Evolutionary conservation across 306 rosid genomes (phyloP).

Genomic region (Trifolium subterraneum): DNA sequence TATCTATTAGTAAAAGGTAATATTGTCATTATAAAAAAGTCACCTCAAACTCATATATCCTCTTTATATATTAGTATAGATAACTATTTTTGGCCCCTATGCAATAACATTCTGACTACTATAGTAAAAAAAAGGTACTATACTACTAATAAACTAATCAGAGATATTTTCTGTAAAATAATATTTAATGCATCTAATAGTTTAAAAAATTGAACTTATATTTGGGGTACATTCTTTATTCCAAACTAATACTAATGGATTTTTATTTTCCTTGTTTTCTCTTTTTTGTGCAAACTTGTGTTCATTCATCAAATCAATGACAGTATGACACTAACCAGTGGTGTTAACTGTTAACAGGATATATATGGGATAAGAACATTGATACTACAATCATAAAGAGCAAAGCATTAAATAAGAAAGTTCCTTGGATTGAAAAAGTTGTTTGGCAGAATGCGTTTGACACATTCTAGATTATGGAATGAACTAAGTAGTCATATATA

Average conservation of each 20-base stretch:
- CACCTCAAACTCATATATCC: too few relatives aligned
- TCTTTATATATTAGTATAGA: too few relatives aligned
- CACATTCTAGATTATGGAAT: conserved; percentile 14
- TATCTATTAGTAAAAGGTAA: too few relatives aligned
- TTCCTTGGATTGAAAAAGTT: not conserved
- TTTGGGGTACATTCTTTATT: too few relatives aligned
- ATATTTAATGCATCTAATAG: too few relatives aligned
- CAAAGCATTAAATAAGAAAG: not conserved
- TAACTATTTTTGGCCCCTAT: too few relatives aligned
- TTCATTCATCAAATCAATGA: conserved; percentile 20
- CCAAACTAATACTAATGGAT: not conserved
- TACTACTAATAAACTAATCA: too few relatives aligned
- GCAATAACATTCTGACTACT: too few relatives aligned
- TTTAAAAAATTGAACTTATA: too few relatives aligned
- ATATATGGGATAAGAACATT: not conserved
- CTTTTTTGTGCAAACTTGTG: not conserved
- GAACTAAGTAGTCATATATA: not conserved
- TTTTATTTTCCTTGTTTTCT: not conserved
- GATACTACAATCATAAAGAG: conserved; percentile 1
- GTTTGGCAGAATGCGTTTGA: conserved; percentile 15
- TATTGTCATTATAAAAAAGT: too few relatives aligned
- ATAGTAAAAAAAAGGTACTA: too few relatives aligned
- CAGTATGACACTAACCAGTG: not conserved
- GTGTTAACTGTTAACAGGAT: conserved; percentile 1
- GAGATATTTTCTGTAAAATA: not conserved